A percentile compares a stretch with the other conserved stretches of the same genome.
These are phyloP conservation scores for Actinomortierella wolfii DNA, from an alignment of 371 early-diverging fungal species.

Conservation along the genomic window DNA sequence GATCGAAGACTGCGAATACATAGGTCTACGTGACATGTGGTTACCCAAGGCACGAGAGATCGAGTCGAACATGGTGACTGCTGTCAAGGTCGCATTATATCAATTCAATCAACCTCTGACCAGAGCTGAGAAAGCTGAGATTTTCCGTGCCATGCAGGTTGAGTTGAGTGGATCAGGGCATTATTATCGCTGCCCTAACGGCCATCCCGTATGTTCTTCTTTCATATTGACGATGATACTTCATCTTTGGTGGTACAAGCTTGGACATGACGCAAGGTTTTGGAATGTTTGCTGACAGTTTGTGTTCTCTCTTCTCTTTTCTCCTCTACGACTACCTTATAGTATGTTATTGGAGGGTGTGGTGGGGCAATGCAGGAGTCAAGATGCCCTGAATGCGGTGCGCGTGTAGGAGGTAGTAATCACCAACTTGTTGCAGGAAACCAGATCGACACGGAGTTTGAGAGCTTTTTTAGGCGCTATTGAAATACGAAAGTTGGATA, in stretches of 20 bases:
- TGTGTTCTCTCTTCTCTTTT: no score
- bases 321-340: background rate
- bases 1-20: background rate
- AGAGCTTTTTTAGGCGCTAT: no score
- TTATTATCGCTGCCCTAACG: background rate
- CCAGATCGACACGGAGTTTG: constrained; percentile 16
- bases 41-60: background rate
- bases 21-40: background rate
- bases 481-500: no score
- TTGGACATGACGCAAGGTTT: background rate
- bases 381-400: constrained; percentile 28
- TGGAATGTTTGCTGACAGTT: no score
- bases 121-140: constrained; percentile 33
- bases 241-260: background rate
- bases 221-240: background rate
- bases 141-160: constrained; percentile 43
- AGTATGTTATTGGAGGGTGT: constrained; percentile 32
- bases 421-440: constrained; percentile 20
- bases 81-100: background rate
- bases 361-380: constrained; percentile 19
- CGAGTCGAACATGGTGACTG: background rate
- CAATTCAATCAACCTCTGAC: constrained; percentile 7
- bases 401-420: constrained; percentile 13
- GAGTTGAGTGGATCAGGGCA: constrained; percentile 48
- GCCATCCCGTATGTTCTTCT: background rate